Conservation (phyloP, 345 rosid genomes). For the Limnanthes douglasii region DNA sequence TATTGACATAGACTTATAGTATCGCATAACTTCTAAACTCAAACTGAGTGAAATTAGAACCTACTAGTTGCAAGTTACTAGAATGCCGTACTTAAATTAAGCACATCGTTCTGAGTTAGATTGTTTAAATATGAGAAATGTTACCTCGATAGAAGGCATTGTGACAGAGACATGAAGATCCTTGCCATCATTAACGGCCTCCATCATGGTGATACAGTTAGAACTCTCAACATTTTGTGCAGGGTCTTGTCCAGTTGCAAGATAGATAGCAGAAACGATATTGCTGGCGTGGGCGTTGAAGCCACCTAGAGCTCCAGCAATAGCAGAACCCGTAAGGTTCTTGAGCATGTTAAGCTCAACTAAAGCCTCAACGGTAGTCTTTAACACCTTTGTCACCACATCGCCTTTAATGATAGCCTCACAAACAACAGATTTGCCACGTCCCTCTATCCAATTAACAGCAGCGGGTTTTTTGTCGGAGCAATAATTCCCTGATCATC, state of each 20-base stretch:
- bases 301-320: slow-evolving; percentile 76
- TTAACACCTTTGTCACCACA: slow-evolving; percentile 45
- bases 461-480: slow-evolving; percentile 62
- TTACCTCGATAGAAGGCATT: slow-evolving; percentile 72
- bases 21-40: no score
- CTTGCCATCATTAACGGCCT: slow-evolving; percentile 36
- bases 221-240: slow-evolving; percentile 83
- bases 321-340: slow-evolving; percentile 65
- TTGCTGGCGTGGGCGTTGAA: slow-evolving; percentile 76
- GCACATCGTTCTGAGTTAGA: no score
- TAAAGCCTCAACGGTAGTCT: slow-evolving; percentile 44
- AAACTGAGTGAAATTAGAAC: no score
- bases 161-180: slow-evolving; percentile 62
- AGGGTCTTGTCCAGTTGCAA: slow-evolving; percentile 81
- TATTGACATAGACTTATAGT: no score
- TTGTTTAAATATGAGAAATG: no score
- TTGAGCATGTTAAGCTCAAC: slow-evolving; percentile 62
- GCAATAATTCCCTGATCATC: slow-evolving; percentile 38
- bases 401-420: slow-evolving; percentile 48
- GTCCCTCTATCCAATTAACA: slow-evolving; percentile 67
- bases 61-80: no score
- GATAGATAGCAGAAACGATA: slow-evolving; percentile 44
- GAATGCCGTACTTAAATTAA: no score
- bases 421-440: slow-evolving; percentile 60
- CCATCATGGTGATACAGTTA: slow-evolving; percentile 64